phyloP scores from a whole-genome alignment of 352 stramenopile genomes.

The Discostella stelligera region DNA sequence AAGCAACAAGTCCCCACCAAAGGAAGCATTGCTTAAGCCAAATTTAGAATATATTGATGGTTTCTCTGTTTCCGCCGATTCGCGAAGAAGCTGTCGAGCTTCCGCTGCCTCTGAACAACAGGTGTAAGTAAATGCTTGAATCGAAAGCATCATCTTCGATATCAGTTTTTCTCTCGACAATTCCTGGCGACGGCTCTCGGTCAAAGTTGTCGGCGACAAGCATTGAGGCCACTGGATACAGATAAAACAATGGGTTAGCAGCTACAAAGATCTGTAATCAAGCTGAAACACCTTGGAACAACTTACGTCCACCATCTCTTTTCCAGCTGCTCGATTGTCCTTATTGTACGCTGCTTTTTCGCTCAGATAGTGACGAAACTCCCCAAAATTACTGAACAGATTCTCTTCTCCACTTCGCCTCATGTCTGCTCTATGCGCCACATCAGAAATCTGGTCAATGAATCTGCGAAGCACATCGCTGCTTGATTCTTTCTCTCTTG shows the following conservation, averaged over 20 bases:
- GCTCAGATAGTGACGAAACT: conserved; percentile 80
- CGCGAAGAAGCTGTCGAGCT: conserved; percentile 41
- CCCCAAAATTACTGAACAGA: conserved; percentile 69
- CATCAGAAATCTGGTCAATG: conserved; percentile 77
- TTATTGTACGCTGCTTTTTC: conserved; percentile 78
- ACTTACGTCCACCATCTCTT: conserved; percentile 73
- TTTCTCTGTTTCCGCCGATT: conserved; percentile 12
- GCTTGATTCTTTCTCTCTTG: conserved; percentile 29
- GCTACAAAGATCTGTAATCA: neutral
- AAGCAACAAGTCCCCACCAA: conserved; percentile 63
- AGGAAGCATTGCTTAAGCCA: conserved; percentile 56
- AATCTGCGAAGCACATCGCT: conserved; percentile 71
- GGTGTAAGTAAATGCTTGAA: conserved; percentile 79
- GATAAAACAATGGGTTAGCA: conserved; percentile 16
- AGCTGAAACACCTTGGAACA: conserved; percentile 2
- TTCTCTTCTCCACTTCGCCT: conserved; percentile 72
- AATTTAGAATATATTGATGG: conserved; percentile 65
- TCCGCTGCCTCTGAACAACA: conserved; percentile 71
- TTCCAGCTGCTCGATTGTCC: conserved; percentile 58
- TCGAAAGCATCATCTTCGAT: conserved; percentile 77
- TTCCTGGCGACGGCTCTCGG: conserved; percentile 69
- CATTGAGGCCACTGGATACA: conserved; percentile 74
- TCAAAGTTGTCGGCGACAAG: conserved; percentile 62
- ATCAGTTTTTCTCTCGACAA: conserved; percentile 80
- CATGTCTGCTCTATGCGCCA: conserved; percentile 66